These are phyloP conservation scores for Ceratocystis albifundus DNA, from an alignment of 2,329 filamentous ascomycete genomes.

Conservation along the genomic window DNA sequence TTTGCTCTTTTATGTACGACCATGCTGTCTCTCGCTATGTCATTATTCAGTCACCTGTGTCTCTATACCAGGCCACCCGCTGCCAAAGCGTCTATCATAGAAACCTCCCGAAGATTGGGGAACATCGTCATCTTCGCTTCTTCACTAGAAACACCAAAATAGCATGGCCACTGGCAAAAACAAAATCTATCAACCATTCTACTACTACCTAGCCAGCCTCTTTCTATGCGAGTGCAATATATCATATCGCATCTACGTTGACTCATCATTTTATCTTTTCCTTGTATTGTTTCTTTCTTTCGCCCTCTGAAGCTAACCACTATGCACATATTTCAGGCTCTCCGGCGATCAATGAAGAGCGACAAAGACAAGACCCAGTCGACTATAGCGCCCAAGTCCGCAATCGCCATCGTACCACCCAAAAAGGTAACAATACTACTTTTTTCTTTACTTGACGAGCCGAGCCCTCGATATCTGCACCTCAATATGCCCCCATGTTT, in stretches of 20 bases:
- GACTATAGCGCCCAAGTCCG: constrained; percentile 72
- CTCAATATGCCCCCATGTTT: neutral
- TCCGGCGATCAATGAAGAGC: constrained; percentile 81
- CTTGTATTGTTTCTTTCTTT: neutral
- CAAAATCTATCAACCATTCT: neutral
- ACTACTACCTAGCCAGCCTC: neutral
- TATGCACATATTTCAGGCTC: constrained; percentile 47
- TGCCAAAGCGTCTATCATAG: constrained; percentile 1
- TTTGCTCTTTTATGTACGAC: neutral
- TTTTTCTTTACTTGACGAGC: neutral
- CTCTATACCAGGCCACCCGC: neutral
- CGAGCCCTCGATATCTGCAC: neutral
- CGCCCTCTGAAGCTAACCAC: constrained; percentile 31
- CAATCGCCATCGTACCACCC: constrained; percentile 77
- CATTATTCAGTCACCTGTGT: neutral
- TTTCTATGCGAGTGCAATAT: neutral
- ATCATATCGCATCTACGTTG: neutral
- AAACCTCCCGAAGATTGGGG: neutral
- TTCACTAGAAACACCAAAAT: neutral
- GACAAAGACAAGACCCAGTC: constrained; percentile 69
- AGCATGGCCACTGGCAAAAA: neutral
- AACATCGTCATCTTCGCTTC: neutral
- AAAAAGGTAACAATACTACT: constrained; percentile 61
- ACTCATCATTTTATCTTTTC: neutral
- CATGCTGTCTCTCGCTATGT: neutral